Percentiles rank a stretch among this genome's conserved stretches.
These are phyloP conservation scores for Trichosporon coremiiforme DNA, from an alignment of 1,284 basidiomycete species.

Conservation along the genomic window DNA sequence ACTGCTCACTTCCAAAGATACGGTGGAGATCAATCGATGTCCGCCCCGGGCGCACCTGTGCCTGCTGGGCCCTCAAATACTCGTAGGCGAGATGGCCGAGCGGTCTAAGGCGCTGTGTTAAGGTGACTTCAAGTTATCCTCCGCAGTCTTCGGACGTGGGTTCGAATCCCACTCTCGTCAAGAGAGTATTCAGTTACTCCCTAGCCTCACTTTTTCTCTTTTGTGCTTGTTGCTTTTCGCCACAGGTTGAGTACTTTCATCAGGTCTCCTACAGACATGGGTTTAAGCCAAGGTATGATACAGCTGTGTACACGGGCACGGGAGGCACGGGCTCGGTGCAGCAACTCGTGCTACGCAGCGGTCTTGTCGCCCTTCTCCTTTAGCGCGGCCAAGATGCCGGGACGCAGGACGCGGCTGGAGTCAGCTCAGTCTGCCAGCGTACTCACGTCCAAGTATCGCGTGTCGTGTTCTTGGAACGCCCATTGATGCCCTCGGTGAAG, in stretches of 20 bases:
- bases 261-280: no score
- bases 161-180: constrained; percentile 14
- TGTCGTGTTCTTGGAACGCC: background rate
- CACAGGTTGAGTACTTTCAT: background rate
- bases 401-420: background rate
- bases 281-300: no score
- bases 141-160: constrained; percentile 14
- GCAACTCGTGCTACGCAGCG: background rate
- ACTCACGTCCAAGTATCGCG: constrained; percentile 2
- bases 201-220: constrained; percentile 6
- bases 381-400: background rate
- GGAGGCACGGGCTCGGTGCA: no score
- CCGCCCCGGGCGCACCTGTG: background rate
- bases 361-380: constrained; percentile 1
- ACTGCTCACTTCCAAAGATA: no score
- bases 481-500: background rate
- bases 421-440: background rate
- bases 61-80: background rate
- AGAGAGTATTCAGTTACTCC: constrained; percentile 13
- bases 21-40: background rate
- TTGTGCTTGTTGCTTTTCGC: background rate
- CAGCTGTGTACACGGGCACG: no score
- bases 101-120: constrained; percentile 37
- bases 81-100: constrained; percentile 32
- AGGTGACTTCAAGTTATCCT: constrained; percentile 19